Evolutionary conservation across 177 flowering plant genomes (phyloP), one percentile per base, ranked within the genome.

Genomic region (Vitis hybrid): DNA sequence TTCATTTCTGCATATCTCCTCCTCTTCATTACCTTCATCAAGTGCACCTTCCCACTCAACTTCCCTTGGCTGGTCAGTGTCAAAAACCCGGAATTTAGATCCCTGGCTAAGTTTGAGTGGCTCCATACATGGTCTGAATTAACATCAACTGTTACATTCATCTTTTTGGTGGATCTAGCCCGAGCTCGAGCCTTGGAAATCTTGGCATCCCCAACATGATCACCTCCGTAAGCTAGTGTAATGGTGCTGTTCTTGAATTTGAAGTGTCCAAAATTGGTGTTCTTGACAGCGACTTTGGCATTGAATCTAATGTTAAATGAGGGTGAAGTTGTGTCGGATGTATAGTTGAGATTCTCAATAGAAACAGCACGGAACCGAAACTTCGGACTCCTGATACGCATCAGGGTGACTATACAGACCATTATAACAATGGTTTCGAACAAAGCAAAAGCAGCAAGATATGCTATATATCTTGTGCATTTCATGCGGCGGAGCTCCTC

Each of bases 41-140:
- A 9, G 19, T 55, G 17, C 51, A 76, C 70, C 49, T 60, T 76
- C 7, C 79, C 79, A 4, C 49, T 69, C 72, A 76, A 12, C 49
- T 64, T 39, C 4, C 68, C 64, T 11, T 10, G 4, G 61, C 68
- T 56, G 56, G 11, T 67, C 2, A 75, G 19, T 18, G 60, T 32
- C 72, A 72, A 48, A 17, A 64, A 45, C 65, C 72, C 72, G 14
- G 63, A 21, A 30, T 19, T 62, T 54, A 73, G 49, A 65, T 74
- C 77, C 2, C 39, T 18, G 6, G 3, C 66, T 13, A 69, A 56
- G 18, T 56, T 56, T 3, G 60, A 32, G n/a, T 64, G 61, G 4
- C 12, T n/a, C 2, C 50, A 14, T 56, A 60, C 17, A 3, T n/a
- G 12, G 13, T 4, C 12, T 2, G 75, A 62, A 6, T 60, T 30